Percentiles rank a stretch among this genome's conserved stretches.
Evolutionary conservation across 768 basidiomycete species (phyloP).

Genomic region (Termitomyces titanicus): DNA sequence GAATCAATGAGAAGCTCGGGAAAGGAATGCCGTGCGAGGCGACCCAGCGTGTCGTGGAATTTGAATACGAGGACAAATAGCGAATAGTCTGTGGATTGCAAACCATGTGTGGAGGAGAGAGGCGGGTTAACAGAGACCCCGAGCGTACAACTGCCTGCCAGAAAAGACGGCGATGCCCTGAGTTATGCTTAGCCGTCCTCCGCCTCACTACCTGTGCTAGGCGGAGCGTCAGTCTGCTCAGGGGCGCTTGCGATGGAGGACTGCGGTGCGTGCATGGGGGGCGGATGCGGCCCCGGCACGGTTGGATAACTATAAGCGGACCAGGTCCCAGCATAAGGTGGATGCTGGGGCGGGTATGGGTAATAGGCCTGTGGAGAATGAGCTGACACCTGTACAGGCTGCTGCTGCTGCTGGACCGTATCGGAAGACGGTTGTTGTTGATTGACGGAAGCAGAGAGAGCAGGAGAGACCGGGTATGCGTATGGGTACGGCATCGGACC

Average conservation of each 20-base stretch:
- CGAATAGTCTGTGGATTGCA: neutral
- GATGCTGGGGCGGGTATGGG: slow-evolving; percentile 9
- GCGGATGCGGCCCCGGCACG: neutral
- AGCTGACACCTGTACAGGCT: neutral
- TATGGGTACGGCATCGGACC: slow-evolving; percentile 1
- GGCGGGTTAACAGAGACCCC: slow-evolving; percentile 18
- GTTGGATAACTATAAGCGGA: slow-evolving; percentile 6
- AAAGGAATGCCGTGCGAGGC: slow-evolving; percentile 5
- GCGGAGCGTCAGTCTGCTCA: neutral
- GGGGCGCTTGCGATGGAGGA: slow-evolving; percentile 15
- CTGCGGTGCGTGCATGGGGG: slow-evolving; percentile 8
- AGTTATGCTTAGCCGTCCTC: neutral
- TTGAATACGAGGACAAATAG: neutral
- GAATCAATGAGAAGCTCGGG: slow-evolving; percentile 9
- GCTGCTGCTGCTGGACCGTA: slow-evolving; percentile 2
- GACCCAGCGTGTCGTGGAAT: slow-evolving; percentile 3
- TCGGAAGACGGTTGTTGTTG: slow-evolving; percentile 2
- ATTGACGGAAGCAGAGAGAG: neutral
- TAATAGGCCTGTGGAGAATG: slow-evolving; percentile 8
- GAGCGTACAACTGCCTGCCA: slow-evolving; percentile 17
- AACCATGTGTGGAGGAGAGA: slow-evolving; percentile 7
- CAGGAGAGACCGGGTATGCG: neutral
- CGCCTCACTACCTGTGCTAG: neutral
- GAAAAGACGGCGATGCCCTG: neutral
- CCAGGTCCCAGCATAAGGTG: slow-evolving; percentile 1